Conservation (phyloP, 305 asterid species). For the Andrographis paniculata region DNA sequence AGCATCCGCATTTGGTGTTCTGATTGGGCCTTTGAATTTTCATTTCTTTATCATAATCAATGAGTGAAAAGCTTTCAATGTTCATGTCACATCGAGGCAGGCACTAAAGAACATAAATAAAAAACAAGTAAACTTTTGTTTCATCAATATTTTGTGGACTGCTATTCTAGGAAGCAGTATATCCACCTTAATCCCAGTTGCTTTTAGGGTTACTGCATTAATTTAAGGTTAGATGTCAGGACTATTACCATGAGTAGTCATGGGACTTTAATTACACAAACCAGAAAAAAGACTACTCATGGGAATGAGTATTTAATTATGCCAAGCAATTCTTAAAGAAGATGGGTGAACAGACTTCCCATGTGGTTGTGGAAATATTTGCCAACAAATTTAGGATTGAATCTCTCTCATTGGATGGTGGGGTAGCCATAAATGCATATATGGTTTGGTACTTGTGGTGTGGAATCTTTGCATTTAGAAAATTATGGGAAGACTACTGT, state of each 20-base stretch:
- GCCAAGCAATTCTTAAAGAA: conserved; percentile 15
- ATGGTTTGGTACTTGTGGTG: neutral
- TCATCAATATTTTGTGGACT: no score
- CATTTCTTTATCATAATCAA: no score
- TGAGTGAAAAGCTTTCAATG: no score
- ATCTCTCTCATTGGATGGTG: neutral
- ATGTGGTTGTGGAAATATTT: neutral
- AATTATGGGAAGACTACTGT: neutral
- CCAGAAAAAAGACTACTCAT: neutral
- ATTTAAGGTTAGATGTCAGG: neutral
- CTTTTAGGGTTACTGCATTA: no score
- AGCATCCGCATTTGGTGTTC: no score
- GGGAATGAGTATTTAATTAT: conserved; percentile 10
- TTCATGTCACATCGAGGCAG: no score
- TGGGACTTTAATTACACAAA: neutral
- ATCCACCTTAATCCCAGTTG: no score
- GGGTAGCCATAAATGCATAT: neutral
- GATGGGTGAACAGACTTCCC: conserved; percentile 20
- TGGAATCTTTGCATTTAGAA: neutral
- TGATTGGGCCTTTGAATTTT: no score
- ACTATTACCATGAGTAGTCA: neutral
- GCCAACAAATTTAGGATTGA: neutral
- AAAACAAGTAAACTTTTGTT: no score
- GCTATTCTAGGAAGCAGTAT: no score
- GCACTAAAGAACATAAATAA: no score